Base-by-base conservation (phyloP, 1,284 basidiomycete genomes). In the Leucoagaricus sp. region DNA sequence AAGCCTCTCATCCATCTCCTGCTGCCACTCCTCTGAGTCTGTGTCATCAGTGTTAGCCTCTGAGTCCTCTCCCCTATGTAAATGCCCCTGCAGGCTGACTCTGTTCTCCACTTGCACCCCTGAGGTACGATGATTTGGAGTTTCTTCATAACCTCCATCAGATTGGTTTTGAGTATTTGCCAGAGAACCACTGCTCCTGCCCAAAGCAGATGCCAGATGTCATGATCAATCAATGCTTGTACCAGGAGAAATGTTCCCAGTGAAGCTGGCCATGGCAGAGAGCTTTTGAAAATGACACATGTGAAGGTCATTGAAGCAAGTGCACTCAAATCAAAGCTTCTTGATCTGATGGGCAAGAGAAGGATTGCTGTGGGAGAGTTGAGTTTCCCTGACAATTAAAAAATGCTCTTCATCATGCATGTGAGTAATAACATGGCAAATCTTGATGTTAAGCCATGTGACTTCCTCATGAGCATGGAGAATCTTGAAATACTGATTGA, bases 381-480 rank as follows among this genome's bases (percentile, higher is more conserved):
- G 15, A 38, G 4, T 4, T n/a, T 38, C 36, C 36, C 17, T 10
- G 4, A n/a, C 36, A 9, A 25, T 40, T 4, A 60, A 34, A 50
- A 60, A 60, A 2, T 6, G 9, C 2, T 64, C 53, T 44, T 75
- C 66, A 55, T 74, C 68, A 1, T 48, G 48, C 28, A 77, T 70
- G 41, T 62, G 66, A 0, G 71, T 72, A 19, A 66, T 55, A 0
- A 75, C 44, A 0, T 64, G 61, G 2, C 49, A 54, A 7, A 74
- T 70, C 54, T 77, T 71, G 13, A 73, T 58, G 49, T 75, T 69
- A 2, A 73, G 61, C 0, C 68, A 60, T 9, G 36, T 12, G 31
- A 75, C 64, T 59, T 74, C 72, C 38, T 73, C 69, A 0, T 57
- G 28, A 3, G 72, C 72, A 17, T 65, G 65, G 42, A 67, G 23